Conservation (phyloP, 495 filamentous ascomycete genomes). For the Halenospora varia region DNA sequence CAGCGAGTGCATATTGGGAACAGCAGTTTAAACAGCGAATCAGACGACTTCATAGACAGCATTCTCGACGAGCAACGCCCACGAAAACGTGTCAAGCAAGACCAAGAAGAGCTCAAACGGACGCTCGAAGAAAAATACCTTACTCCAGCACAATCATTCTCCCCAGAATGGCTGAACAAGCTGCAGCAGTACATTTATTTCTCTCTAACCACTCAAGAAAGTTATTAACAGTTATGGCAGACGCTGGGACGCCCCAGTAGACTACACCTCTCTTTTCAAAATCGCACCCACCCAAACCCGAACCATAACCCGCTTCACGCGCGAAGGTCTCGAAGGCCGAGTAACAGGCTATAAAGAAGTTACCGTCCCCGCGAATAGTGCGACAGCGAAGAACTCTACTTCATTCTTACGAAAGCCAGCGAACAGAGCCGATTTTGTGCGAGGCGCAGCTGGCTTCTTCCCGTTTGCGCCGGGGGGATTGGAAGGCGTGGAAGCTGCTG, state of each 20-base stretch:
- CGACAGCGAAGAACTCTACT: constrained; percentile 95
- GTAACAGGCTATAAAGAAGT: constrained; percentile 95
- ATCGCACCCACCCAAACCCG: constrained; percentile 88
- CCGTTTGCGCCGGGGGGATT: constrained; percentile 92
- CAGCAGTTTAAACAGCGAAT: constrained; percentile 1
- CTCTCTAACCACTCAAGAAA: not conserved
- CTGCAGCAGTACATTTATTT: constrained; percentile 65
- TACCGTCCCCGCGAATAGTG: constrained; percentile 83
- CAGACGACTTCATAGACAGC: constrained; percentile 48
- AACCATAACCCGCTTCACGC: constrained; percentile 85
- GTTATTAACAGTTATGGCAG: constrained; percentile 27
- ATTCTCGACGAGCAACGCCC: constrained; percentile 50
- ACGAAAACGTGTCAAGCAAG: constrained; percentile 52
- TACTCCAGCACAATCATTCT: constrained; percentile 72
- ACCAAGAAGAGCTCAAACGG: constrained; percentile 54
- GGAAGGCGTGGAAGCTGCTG: constrained; percentile 79
- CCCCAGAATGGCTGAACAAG: constrained; percentile 76
- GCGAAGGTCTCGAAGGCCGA: constrained; percentile 88
- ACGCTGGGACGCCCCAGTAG: constrained; percentile 76
- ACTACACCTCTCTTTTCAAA: constrained; percentile 76
- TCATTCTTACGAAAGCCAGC: constrained; percentile 86
- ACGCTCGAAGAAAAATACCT: constrained; percentile 76
- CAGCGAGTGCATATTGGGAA: constrained; percentile 16
- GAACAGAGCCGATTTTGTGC: constrained; percentile 83
- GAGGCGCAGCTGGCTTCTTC: constrained; percentile 93